Evolutionary conservation across 2,329 filamentous ascomycete genomes (phyloP).

Genomic region (Apiospora malaysiana): DNA sequence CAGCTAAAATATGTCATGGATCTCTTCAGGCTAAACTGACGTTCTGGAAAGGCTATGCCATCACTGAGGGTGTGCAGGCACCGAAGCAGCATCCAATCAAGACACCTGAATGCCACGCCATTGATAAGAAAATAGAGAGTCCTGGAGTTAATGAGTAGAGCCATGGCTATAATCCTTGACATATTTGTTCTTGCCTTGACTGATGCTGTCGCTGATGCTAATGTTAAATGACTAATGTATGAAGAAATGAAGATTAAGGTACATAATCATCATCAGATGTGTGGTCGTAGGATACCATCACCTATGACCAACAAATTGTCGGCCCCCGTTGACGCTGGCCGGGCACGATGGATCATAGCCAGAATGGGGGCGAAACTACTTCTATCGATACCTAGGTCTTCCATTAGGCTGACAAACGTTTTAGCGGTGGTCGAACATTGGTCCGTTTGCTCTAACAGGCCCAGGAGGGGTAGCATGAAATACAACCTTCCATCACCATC

Average conservation of each 20-base stretch:
- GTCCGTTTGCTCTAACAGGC: neutral
- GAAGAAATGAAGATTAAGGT: neutral
- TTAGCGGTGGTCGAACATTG: neutral
- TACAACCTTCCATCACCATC: neutral
- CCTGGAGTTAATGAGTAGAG: neutral
- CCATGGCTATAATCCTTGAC: neutral
- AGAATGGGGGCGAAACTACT: slow-evolving; percentile 3
- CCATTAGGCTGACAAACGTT: slow-evolving; percentile 22
- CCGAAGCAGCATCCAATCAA: neutral
- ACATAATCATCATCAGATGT: too few relatives aligned
- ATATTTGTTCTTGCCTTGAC: neutral
- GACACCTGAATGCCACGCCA: neutral
- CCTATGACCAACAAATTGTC: neutral
- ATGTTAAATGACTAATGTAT: neutral
- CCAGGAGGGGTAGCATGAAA: neutral
- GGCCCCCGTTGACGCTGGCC: neutral
- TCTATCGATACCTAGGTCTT: slow-evolving; percentile 11
- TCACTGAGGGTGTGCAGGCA: neutral
- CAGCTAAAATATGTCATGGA: neutral
- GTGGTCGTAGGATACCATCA: neutral
- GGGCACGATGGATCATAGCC: slow-evolving; percentile 5
- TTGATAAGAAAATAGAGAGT: neutral
- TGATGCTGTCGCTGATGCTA: slow-evolving; percentile 2
- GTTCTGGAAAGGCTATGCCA: neutral
- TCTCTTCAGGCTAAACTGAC: neutral